Evolutionary conservation across 2,329 filamentous ascomycete genomes (phyloP).

Genomic region (Ophiocordyceps unilateralis): DNA sequence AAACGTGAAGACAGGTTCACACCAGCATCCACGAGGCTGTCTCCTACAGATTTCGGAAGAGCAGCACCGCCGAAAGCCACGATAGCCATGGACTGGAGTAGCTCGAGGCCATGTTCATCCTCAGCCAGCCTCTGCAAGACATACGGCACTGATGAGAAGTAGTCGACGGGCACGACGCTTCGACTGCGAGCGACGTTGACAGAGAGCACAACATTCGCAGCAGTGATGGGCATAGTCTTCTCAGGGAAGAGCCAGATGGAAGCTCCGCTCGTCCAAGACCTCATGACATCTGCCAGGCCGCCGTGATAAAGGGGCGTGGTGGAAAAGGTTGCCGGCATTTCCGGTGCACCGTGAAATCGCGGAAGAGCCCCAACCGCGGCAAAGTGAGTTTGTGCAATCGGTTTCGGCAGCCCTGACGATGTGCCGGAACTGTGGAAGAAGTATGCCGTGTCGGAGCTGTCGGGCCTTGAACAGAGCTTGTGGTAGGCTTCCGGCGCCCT

Average conservation of each 20-base stretch:
- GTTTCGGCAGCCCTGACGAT: constrained; percentile 44
- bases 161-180: constrained; percentile 20
- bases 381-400: constrained; percentile 36
- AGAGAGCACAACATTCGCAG: constrained; percentile 30
- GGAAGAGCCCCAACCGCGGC: constrained; percentile 35
- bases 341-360: constrained; percentile 16
- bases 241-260: constrained; percentile 47
- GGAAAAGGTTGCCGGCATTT: constrained; percentile 35
- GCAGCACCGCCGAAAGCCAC: constrained; percentile 49
- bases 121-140: constrained; percentile 35
- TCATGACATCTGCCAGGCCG: constrained; percentile 43
- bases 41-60: constrained; percentile 32
- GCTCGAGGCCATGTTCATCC: constrained; percentile 20
- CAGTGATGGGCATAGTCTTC: constrained; percentile 36
- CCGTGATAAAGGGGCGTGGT: constrained; percentile 51
- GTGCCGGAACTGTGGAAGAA: constrained; percentile 49
- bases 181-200: constrained; percentile 19
- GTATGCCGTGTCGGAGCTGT: constrained; percentile 28
- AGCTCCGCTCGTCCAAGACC: constrained; percentile 42
- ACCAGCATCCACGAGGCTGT: constrained; percentile 28
- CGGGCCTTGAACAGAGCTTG: constrained; percentile 2
- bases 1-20: constrained; percentile 44
- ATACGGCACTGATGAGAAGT: constrained; percentile 46
- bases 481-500: neutral
- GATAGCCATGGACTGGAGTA: constrained; percentile 34